phyloP scores from a whole-genome alignment of 306 rosid genomes.

The Trifolium dubium region DNA sequence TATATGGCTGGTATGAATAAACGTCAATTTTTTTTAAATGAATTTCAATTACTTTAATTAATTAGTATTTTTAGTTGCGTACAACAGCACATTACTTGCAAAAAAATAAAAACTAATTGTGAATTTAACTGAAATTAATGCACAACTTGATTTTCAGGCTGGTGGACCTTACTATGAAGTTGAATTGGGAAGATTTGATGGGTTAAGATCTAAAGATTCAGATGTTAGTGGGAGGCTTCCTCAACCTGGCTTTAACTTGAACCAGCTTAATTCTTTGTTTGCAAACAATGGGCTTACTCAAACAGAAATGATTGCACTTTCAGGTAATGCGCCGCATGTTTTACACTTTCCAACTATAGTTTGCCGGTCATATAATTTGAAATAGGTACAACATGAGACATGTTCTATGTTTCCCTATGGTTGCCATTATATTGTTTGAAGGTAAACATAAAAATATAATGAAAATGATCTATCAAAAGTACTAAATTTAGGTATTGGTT shows the following conservation, averaged over 20 bases:
- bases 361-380: background rate
- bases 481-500: background rate
- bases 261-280: constrained; percentile 74
- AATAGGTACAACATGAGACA: background rate
- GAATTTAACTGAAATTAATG: too few species aligned
- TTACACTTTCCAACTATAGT: background rate
- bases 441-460: background rate
- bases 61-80: too few species aligned
- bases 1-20: too few species aligned
- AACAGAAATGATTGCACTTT: constrained; percentile 78
- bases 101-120: too few species aligned
- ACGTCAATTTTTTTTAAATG: too few species aligned
- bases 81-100: too few species aligned
- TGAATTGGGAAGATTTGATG: constrained; percentile 84
- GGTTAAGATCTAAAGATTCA: constrained; percentile 58
- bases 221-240: constrained; percentile 73
- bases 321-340: constrained; percentile 56
- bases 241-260: constrained; percentile 57
- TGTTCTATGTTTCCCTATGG: constrained; percentile 10
- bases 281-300: constrained; percentile 60
- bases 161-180: constrained; percentile 80
- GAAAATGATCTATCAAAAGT: too few species aligned
- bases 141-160: constrained; percentile 13
- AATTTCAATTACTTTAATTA: too few species aligned
- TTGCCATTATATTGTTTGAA: background rate